phyloP scores from a whole-genome alignment of 148 eudicot species.

The Chenopodium album region DNA sequence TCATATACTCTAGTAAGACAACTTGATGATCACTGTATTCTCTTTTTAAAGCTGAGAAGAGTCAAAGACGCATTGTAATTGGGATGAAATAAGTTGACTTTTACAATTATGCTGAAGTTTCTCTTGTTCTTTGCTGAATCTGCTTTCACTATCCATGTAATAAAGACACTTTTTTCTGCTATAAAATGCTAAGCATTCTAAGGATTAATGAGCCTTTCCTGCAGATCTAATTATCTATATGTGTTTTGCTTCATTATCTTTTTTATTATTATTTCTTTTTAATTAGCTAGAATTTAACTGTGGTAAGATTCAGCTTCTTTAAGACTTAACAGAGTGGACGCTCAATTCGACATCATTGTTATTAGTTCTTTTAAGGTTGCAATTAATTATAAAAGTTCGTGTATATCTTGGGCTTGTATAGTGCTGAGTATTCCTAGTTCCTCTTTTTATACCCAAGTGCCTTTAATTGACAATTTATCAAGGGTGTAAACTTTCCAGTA shows the following conservation, averaged over 20 bases:
- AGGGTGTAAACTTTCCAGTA: neutral
- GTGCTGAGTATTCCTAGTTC: constrained; percentile 1
- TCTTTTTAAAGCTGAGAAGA: neutral
- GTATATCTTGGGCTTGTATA: neutral
- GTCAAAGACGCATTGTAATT: neutral
- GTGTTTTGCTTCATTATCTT: neutral
- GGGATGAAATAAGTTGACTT: neutral
- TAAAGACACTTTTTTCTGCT: neutral
- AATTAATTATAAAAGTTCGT: neutral
- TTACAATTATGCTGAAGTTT: neutral
- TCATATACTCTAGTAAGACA: neutral
- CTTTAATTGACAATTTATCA: neutral
- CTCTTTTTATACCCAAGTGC: neutral
- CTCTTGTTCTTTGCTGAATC: neutral
- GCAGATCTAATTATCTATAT: neutral
- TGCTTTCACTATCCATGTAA: neutral
- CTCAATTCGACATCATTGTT: neutral
- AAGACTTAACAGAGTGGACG: neutral
- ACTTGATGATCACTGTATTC: neutral
- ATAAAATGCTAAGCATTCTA: neutral
- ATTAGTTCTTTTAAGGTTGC: neutral
- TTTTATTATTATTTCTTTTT: too few relatives aligned
- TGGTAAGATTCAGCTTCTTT: neutral
- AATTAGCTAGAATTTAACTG: neutral
- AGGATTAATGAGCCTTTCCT: neutral